A percentile compares a stretch with the other conserved stretches of the same genome.
These are phyloP conservation scores for Podospora tetraspora DNA, from an alignment of 495 filamentous ascomycete genomes.

Conservation along the genomic window DNA sequence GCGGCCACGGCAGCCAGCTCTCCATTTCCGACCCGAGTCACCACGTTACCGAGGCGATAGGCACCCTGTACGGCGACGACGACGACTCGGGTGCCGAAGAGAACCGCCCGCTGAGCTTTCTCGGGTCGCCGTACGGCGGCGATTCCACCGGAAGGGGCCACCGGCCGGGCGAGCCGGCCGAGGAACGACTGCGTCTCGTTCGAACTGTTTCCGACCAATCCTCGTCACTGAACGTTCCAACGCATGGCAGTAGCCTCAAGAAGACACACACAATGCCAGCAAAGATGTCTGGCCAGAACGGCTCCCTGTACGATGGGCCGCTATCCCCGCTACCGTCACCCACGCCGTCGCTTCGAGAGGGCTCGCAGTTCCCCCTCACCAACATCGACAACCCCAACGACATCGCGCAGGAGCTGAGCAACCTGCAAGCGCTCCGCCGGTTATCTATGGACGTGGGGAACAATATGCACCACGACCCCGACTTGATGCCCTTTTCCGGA, in stretches of 20 bases:
- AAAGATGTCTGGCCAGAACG: constrained; percentile 42
- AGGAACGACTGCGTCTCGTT: constrained; percentile 38
- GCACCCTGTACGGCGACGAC: constrained; percentile 84
- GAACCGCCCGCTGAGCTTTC: constrained; percentile 45
- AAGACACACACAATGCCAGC: constrained; percentile 38
- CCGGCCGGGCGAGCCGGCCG: constrained; percentile 20
- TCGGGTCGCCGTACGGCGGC: constrained; percentile 37
- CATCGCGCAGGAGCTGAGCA: constrained; percentile 91
- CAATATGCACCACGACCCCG: constrained; percentile 69
- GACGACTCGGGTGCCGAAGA: constrained; percentile 42
- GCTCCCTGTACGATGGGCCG: constrained; percentile 46
- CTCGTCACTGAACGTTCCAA: neutral
- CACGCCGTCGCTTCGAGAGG: constrained; percentile 55
- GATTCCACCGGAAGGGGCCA: constrained; percentile 31
- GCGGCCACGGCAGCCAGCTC: constrained; percentile 51
- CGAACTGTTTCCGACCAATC: constrained; percentile 40
- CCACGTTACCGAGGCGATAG: constrained; percentile 97
- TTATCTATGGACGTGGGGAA: constrained; percentile 98
- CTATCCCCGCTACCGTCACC: constrained; percentile 48
- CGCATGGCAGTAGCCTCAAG: constrained; percentile 25
- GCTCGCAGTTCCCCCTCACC: constrained; percentile 74
- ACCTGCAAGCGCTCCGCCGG: constrained; percentile 86
- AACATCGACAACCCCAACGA: constrained; percentile 90
- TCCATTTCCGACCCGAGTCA: constrained; percentile 65
- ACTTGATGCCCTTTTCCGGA: constrained; percentile 75